phyloP scores from a whole-genome alignment of 2,329 filamentous ascomycete genomes.

The Alternaria infectoria region DNA sequence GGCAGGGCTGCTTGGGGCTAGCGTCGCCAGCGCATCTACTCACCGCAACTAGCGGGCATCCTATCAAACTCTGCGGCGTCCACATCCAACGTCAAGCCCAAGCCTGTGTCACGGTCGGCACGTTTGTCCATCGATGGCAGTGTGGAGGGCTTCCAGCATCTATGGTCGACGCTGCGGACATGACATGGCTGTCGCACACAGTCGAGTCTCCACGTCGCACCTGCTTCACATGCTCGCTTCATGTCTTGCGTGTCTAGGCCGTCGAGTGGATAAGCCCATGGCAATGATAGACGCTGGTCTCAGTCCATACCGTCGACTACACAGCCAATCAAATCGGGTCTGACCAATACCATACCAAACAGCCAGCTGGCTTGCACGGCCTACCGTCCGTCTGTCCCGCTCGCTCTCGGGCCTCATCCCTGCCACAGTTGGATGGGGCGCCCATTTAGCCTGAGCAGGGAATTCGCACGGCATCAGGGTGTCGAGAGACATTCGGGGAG shows the following conservation, averaged over 20 bases:
- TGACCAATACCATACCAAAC: constrained; percentile 31
- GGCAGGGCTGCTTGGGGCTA: constrained; percentile 23
- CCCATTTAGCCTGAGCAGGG: constrained; percentile 48
- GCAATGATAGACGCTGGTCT: constrained; percentile 16
- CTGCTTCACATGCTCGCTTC: constrained; percentile 27
- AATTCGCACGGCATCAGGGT: constrained; percentile 16
- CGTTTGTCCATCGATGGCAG: constrained; percentile 40
- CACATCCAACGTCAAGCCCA: constrained; percentile 44
- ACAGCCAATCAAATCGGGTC: constrained; percentile 16
- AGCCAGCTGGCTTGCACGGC: constrained; percentile 36
- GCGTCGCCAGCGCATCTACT: constrained; percentile 47
- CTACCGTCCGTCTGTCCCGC: constrained; percentile 47
- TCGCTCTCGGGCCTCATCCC: constrained; percentile 35
- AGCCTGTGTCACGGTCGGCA: constrained; percentile 44
- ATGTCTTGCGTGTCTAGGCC: constrained; percentile 12
- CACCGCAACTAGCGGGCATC: constrained; percentile 42
- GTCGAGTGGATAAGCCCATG: constrained; percentile 24
- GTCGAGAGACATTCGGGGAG: constrained; percentile 15
- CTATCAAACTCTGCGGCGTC: constrained; percentile 40
- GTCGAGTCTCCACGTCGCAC: constrained; percentile 50
- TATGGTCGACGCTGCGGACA: constrained; percentile 28
- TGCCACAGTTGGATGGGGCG: constrained; percentile 28
- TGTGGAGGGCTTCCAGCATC: constrained; percentile 21
- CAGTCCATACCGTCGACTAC: constrained; percentile 8
- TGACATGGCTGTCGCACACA: constrained; percentile 45